A percentile compares a stretch with the other conserved stretches of the same genome.
phyloP scores from a whole-genome alignment of 768 basidiomycete species.

The Russula vinacea region DNA sequence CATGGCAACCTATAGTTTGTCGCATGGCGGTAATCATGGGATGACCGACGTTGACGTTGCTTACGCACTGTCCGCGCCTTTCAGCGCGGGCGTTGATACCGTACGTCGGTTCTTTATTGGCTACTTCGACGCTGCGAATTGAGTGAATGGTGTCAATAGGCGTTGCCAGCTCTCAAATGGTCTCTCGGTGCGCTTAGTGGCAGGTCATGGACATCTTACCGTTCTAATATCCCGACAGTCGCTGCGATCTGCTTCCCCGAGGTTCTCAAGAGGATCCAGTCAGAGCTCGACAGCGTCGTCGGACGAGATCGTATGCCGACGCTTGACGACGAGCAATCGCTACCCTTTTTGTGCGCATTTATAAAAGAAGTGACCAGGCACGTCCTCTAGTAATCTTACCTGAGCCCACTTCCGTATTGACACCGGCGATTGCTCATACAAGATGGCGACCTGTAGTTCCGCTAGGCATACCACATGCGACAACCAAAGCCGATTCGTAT shows the following conservation, averaged over 20 bases:
- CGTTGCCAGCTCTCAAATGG: conserved; percentile 11
- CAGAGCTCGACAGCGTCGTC: conserved; percentile 25
- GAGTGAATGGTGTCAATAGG: background rate
- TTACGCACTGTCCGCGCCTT: conserved; percentile 19
- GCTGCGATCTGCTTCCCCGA: conserved; percentile 26
- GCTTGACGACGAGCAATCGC: conserved; percentile 24
- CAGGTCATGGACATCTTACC: background rate
- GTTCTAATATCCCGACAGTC: conserved; percentile 8
- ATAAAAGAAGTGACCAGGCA: conserved; percentile 29
- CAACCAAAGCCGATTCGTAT: conserved; percentile 7
- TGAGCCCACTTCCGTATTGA: background rate
- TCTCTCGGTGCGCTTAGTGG: conserved; percentile 6
- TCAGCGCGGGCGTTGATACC: conserved; percentile 25
- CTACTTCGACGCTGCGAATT: background rate
- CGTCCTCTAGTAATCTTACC: background rate
- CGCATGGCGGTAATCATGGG: background rate
- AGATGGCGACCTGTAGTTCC: conserved; percentile 21
- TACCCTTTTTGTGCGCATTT: conserved; percentile 24
- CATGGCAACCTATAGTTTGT: conserved; percentile 15
- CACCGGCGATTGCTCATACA: background rate
- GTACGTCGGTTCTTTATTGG: background rate
- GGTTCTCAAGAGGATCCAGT: conserved; percentile 23
- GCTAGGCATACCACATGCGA: conserved; percentile 19
- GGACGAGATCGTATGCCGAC: conserved; percentile 27
- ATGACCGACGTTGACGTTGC: conserved; percentile 17